Percentiles rank a stretch among this genome's conserved stretches.
phyloP scores from a whole-genome alignment of 2,329 filamentous ascomycete species.

The Talaromyces sp. region DNA sequence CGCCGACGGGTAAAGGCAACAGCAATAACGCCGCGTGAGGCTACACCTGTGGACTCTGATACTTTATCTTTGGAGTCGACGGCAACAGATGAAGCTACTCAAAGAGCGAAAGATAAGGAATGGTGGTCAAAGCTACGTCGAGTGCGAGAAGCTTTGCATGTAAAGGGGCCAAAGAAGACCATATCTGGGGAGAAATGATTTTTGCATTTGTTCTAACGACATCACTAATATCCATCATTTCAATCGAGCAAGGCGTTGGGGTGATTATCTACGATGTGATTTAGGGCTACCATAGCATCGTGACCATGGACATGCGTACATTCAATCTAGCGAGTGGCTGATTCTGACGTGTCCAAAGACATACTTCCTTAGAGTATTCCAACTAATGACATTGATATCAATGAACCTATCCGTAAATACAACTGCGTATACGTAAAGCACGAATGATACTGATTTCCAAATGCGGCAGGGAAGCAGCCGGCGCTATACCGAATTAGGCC shows the following conservation, averaged over 20 bases:
- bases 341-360: not conserved
- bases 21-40: slow-evolving; percentile 19
- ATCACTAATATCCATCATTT: not conserved
- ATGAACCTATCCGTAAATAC: not conserved
- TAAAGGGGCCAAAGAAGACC: slow-evolving; percentile 59
- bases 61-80: slow-evolving; percentile 25
- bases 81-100: slow-evolving; percentile 40
- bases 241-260: slow-evolving; percentile 6
- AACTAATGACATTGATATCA: not conserved
- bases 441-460: not conserved
- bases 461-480: slow-evolving; percentile 17
- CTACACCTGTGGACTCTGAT: slow-evolving; percentile 31
- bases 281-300: not conserved
- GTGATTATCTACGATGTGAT: not conserved
- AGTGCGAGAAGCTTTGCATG: slow-evolving; percentile 70
- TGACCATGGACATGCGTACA: not conserved
- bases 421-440: not conserved
- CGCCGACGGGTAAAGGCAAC: slow-evolving; percentile 32
- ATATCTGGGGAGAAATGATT: slow-evolving; percentile 1
- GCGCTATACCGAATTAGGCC: slow-evolving; percentile 16
- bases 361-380: not conserved
- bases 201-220: not conserved
- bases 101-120: slow-evolving; percentile 49
- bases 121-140: slow-evolving; percentile 53
- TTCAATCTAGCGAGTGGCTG: not conserved